A percentile compares a stretch with the other conserved stretches of the same genome.
Conservation (phyloP, 345 rosid species). For the Pistacia integerrima region DNA sequence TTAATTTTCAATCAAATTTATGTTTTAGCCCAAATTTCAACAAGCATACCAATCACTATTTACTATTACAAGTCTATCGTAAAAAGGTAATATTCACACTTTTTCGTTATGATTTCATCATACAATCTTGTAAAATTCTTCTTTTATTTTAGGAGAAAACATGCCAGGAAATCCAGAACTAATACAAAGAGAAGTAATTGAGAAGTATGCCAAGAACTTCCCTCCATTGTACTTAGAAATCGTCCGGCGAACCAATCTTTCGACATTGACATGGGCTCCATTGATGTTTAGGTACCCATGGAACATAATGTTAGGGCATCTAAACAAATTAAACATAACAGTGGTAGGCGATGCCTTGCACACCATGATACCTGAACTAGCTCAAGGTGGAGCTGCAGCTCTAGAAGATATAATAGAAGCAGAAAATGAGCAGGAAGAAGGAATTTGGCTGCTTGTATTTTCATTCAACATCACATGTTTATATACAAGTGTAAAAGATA, state of each 20-base stretch:
- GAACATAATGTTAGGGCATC: conserved; percentile 33
- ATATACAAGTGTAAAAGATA: no score
- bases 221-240: conserved; percentile 29
- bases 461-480: no score
- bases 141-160: not conserved
- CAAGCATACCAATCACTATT: no score
- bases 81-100: no score
- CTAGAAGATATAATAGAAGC: conserved; percentile 31
- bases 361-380: conserved; percentile 52
- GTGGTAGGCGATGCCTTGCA: conserved; percentile 59
- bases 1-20: no score
- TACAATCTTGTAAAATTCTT: not conserved
- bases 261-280: conserved; percentile 36
- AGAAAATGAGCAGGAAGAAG: no score
- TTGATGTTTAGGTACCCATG: conserved; percentile 42
- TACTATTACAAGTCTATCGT: no score
- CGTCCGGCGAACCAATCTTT: conserved; percentile 27
- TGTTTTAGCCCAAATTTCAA: no score
- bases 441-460: no score
- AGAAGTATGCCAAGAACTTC: conserved; percentile 27
- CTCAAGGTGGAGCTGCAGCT: conserved; percentile 45
- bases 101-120: no score
- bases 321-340: conserved; percentile 37
- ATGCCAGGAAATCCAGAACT: conserved; percentile 21
- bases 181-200: conserved; percentile 27